Conservation (phyloP, 192 early-diverging fungal genomes). For the Backusella tarrabulga region DNA sequence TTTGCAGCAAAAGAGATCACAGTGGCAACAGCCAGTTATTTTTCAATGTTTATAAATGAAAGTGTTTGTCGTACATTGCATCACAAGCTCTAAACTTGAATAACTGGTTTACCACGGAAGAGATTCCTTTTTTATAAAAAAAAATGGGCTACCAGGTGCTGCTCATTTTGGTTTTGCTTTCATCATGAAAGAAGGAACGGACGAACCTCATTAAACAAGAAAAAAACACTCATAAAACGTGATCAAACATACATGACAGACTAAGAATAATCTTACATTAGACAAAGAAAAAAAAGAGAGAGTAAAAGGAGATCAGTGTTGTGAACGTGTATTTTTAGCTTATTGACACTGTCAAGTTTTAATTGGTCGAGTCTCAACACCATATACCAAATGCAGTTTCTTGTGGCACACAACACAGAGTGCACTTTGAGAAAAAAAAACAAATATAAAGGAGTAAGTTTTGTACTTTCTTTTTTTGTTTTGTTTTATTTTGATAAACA, state of each 20-base stretch:
- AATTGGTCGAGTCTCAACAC: background rate
- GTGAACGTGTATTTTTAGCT: background rate
- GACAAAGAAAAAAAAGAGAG: background rate
- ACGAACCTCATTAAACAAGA: background rate
- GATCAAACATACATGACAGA: background rate
- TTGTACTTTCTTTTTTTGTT: background rate
- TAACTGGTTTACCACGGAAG: background rate
- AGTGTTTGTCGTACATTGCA: background rate
- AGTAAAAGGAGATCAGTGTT: background rate
- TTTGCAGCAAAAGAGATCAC: background rate
- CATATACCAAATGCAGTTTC: background rate
- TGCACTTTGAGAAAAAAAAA: background rate
- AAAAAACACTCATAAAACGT: background rate
- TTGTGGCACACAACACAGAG: background rate
- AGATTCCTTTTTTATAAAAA: background rate
- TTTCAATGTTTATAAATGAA: background rate
- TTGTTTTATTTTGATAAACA: background rate
- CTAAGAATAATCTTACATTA: background rate
- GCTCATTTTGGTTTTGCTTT: background rate
- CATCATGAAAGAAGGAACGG: background rate
- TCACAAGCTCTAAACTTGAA: background rate
- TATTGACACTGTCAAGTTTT: background rate
- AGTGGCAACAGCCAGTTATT: background rate
- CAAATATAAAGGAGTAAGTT: constrained; percentile 5
- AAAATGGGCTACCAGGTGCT: background rate